Evolutionary conservation across 768 basidiomycete genomes (phyloP), one percentile per base, ranked within the genome.

Genomic region (Leccinum broughii): DNA sequence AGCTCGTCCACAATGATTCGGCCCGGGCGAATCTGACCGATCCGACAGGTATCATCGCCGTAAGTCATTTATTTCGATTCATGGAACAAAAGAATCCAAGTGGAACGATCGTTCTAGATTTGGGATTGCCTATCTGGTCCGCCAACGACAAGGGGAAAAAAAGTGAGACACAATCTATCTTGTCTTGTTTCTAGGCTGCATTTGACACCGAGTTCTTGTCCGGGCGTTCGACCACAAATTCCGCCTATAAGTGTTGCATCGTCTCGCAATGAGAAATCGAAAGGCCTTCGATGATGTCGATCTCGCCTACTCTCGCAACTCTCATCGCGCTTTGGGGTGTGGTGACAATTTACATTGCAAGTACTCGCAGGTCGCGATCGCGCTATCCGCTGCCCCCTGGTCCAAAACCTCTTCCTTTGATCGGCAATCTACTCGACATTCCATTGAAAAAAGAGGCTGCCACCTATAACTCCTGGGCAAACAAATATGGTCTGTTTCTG

Each of bases 371-470:
- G 57, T 51, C 44, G 46, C 56, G 64, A 44, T 13, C 58, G 11
- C 58, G 58, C 6, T 72, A 77, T 37, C 80, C 78, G 0, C 75
- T 77, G 13, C 85, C 85, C 11, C 85, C 85, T 32, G 85, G 85
- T 15, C 85, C 85, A 2, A 77, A 68, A 50, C 78, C 78, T 8
- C 71, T 78, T n/a, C 84, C 83, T 28, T 59, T 86, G 32, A 68
- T 85, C 35, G 85, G 85, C 14, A 84, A 85, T 68, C 64, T 87
- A 37, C 71, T 76, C 51, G 79, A 84, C 63, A 69, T 84, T 48
- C 77, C 80, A 7, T 70, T 60, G 67, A 68, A 68, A 15, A 65
- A 74, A 37, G 77, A 76, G 52, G 76, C 78, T 66, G 66, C 65
- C 34, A 74, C 76, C 0, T 86, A 85, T 65, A 71, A 76, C 6